Percentiles rank a stretch among this genome's conserved stretches.
phyloP scores from a whole-genome alignment of 371 early-diverging fungal genomes.

The Amoeboaphelidium occidentale region DNA sequence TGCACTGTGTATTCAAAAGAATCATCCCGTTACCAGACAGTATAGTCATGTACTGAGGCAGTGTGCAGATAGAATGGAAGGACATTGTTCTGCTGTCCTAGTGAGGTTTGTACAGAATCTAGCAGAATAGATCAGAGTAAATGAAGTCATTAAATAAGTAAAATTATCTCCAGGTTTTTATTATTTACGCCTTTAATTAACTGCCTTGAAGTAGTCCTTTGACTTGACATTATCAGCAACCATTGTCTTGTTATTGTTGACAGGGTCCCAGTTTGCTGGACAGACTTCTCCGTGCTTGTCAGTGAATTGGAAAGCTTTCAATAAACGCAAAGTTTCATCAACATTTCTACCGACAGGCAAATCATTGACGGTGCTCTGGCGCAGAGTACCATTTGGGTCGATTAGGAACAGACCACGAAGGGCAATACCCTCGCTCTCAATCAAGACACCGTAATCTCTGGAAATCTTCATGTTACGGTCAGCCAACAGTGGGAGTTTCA shows the following conservation, averaged over 20 bases:
- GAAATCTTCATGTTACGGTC: conserved; percentile 68
- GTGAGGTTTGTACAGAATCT: no score
- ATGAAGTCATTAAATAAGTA: no score
- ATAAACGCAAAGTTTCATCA: conserved; percentile 75
- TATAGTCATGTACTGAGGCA: no score
- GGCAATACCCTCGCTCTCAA: conserved; percentile 27
- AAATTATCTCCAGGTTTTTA: no score
- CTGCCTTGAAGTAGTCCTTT: conserved; percentile 44
- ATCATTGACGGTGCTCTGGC: conserved; percentile 37
- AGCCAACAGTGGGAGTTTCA: conserved; percentile 57
- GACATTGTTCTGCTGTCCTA: no score
- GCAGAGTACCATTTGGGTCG: conserved; percentile 61
- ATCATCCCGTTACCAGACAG: no score
- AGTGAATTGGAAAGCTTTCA: conserved; percentile 84
- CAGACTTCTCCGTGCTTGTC: conserved; percentile 39
- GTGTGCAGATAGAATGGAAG: no score
- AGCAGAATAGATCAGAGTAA: no score
- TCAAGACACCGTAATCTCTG: conserved; percentile 49
- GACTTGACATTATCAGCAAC: conserved; percentile 10
- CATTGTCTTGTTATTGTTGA: conserved; percentile 4
- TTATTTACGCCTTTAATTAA: conserved; percentile 2
- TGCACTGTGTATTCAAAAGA: no score
- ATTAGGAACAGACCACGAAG: conserved; percentile 52
- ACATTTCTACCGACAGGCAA: conserved; percentile 82
- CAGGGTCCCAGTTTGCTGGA: conserved; percentile 7